A percentile compares a stretch with the other conserved stretches of the same genome.
Evolutionary conservation across 345 rosid species (phyloP).

Genomic region (Hibiscus trionum): DNA sequence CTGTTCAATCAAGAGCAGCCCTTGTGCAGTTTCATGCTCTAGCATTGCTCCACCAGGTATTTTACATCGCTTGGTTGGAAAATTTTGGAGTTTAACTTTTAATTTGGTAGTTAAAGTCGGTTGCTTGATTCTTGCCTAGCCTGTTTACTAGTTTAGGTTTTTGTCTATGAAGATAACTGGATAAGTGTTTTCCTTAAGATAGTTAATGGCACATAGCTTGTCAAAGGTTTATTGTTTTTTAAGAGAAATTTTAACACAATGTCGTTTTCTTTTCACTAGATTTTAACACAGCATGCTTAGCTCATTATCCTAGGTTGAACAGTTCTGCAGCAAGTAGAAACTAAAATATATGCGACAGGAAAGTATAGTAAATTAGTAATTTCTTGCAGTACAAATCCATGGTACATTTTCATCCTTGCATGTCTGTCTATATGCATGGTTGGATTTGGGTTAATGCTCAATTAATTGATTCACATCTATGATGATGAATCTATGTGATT

Average conservation of each 20-base stretch:
- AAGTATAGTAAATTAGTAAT: not conserved
- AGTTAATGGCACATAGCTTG: not conserved
- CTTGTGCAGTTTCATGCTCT: constrained; percentile 94
- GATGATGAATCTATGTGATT: not conserved
- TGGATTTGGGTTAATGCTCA: not conserved
- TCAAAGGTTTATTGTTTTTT: not conserved
- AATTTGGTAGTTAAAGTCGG: not conserved
- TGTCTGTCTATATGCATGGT: not conserved
- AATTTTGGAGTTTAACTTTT: not conserved
- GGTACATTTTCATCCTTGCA: not conserved
- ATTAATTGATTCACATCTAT: not conserved
- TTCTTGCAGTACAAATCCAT: not conserved
- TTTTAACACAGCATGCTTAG: not conserved
- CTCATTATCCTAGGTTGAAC: not conserved
- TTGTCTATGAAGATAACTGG: constrained; percentile 3
- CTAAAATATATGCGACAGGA: not conserved
- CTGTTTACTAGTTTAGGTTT: not conserved
- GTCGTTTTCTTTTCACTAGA: not conserved
- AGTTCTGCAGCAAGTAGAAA: not conserved
- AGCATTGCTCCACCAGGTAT: constrained; percentile 70
- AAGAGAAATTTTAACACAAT: not conserved
- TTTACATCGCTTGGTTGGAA: constrained; percentile 7
- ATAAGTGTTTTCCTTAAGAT: not conserved
- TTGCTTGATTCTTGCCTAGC: constrained; percentile 3
- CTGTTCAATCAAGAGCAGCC: constrained; percentile 92